Evolutionary conservation across 495 filamentous ascomycete species (phyloP), one percentile per base, ranked within the genome.

Genomic region (Xylaria flabelliformis): DNA sequence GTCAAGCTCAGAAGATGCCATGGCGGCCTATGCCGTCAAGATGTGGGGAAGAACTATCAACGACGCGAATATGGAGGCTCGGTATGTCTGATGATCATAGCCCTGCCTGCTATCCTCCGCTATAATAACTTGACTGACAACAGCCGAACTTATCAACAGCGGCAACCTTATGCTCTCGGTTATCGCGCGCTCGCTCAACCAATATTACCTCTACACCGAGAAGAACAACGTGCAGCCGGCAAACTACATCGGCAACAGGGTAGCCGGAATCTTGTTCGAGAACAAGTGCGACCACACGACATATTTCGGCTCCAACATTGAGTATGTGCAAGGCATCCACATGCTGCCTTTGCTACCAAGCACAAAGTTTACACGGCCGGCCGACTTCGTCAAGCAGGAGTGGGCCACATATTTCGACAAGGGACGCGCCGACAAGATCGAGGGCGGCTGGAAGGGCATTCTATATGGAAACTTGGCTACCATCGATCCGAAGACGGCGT

Each of bases 281-380:
- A 98, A 98, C 81, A 99, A 99, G 81, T 87, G 95, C 56, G 93
- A 98, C 79, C 96, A 98, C 80, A 92, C 91, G 10, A 99, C 96
- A 2, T 98, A 96, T 82, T 99, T 99, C 76, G 94, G 95, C 12
- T 77, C 78, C 65, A 91, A 93, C 69, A 83, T 88, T 3, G 93
- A 97, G 82, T 97, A 90, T 77, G 90, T 98, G 71, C 91, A 99
- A 81, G 96, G 92, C 64, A 98, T 99, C 70, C 96, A 99, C 83
- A 99, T 99, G 96, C 82, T 99, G 48, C 96, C 97, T 1, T 85
- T 97, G 61, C 86, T 92, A 44, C 93, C 96, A 1, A 85, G 85
- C 68, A 90, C 90, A 0, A 82, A 90, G 21, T 89, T 91, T 67
- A 91, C 90, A 4, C 90, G 97, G 21, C 85, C 85, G 2, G 75